Evolutionary conservation across 108 stramenopile genomes (phyloP).

Genomic region (Fragilariopsis cylindrus): DNA sequence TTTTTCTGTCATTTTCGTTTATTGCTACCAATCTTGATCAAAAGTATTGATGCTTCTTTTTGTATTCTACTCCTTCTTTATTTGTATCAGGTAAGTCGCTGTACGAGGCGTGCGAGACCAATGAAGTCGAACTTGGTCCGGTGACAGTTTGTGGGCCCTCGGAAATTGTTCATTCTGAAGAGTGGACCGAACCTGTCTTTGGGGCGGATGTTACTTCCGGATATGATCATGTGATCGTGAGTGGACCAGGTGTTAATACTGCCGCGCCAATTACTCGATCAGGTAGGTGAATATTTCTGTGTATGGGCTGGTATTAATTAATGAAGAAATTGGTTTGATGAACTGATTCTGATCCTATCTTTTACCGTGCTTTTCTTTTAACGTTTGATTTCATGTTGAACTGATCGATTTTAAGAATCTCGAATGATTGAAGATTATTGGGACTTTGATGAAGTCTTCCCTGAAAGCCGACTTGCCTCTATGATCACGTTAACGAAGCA

Average conservation of each 20-base stretch:
- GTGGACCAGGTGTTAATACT: conserved; percentile 58
- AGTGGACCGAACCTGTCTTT: conserved; percentile 86
- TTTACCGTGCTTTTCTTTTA: background rate
- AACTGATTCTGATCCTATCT: background rate
- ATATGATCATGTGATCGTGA: conserved; percentile 86
- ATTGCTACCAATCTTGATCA: background rate
- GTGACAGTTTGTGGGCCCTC: conserved; percentile 48
- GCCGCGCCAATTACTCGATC: conserved; percentile 49
- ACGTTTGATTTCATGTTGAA: background rate
- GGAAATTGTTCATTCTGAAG: conserved; percentile 52
- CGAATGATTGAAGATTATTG: conserved; percentile 74
- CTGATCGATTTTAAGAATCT: conserved; percentile 39
- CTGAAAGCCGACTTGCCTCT: conserved; percentile 77
- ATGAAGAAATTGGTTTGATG: background rate
- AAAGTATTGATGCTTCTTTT: background rate
- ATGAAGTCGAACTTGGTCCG: conserved; percentile 87
- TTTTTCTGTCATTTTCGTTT: background rate
- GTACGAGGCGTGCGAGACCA: conserved; percentile 69
- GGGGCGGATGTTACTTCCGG: conserved; percentile 84
- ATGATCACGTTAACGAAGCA: conserved; percentile 64
- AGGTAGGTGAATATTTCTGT: background rate
- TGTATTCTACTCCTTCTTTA: background rate
- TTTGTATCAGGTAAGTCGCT: conserved; percentile 53
- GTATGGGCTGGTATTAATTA: too few relatives aligned
- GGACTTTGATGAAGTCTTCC: conserved; percentile 87